These are phyloP conservation scores for Wickerhamomyces silvicola DNA, from an alignment of 805 yeast species.

Conservation along the genomic window DNA sequence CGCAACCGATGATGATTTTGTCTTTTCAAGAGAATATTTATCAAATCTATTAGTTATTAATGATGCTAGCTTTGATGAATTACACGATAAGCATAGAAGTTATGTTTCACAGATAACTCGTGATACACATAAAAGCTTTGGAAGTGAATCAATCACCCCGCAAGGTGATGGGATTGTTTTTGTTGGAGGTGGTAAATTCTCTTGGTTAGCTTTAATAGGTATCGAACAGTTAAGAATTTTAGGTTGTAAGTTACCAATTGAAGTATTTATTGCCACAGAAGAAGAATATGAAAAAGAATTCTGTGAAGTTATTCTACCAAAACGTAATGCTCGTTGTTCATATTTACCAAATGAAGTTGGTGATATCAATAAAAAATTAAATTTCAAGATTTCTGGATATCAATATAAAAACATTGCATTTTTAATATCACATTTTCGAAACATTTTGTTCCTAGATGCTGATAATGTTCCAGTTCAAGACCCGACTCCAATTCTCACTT, in stretches of 20 bases:
- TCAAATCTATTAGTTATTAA: constrained; percentile 36
- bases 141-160: constrained; percentile 18
- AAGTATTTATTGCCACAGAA: constrained; percentile 58
- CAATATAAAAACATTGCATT: constrained; percentile 64
- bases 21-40: constrained; percentile 42
- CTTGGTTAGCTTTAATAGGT: constrained; percentile 61
- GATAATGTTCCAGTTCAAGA: constrained; percentile 63
- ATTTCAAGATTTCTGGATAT: constrained; percentile 48
- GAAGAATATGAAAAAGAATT: constrained; percentile 63
- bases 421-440: constrained; percentile 62
- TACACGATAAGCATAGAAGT: constrained; percentile 32
- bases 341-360: constrained; percentile 50
- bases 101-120: constrained; percentile 27
- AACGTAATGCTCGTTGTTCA: constrained; percentile 56
- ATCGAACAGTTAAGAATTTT: constrained; percentile 54
- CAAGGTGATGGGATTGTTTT: constrained; percentile 52
- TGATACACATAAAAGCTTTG: constrained; percentile 34
- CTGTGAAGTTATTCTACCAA: constrained; percentile 56
- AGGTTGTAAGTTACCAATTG: constrained; percentile 63
- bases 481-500: constrained; percentile 45
- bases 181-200: constrained; percentile 73
- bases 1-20: constrained; percentile 31
- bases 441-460: constrained; percentile 63
- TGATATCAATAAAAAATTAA: constrained; percentile 38
- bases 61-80: constrained; percentile 24